Base-by-base conservation (phyloP, 2,329 filamentous ascomycete species). In the Pseudogymnoascus sp. region DNA sequence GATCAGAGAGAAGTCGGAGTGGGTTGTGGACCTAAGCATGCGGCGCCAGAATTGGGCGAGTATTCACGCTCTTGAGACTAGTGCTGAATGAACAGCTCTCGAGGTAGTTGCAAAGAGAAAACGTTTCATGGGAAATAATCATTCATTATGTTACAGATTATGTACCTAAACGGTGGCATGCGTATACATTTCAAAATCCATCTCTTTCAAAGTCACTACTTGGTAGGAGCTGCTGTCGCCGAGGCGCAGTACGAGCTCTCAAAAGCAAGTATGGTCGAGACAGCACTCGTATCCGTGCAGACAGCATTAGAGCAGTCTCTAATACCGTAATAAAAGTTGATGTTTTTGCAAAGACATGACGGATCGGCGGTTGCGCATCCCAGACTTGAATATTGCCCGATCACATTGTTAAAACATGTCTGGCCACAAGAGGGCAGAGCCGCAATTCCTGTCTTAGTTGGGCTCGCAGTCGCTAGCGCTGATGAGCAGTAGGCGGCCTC, bases 291-390 rank as follows among this genome's bases (percentile, higher is more conserved):
- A 42, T 42, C 62, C 5, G 37, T 61, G 68, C 76, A 77, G 23
- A 76, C 72, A 69, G 77, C 68, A 62, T 67, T 71, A 57, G 74
- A 69, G 70, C 76, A 78, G 69, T 78, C 76, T 61, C 76, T 73
- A 42, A 78, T 67, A 42, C 76, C 75, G 63, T 74, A 75, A 65
- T 73, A 72, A 66, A 76, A 78, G 71, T 74, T 69, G 42, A 66
- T 66, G 62, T 76, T 68, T 21, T 63, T 68, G 72, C 76, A 78
- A 68, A 75, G 73, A 74, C 76, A 78, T 63, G 39, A 62, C 29
- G 69, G 59, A 67, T 77, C 74, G n/a, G 70, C 70, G 7, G 62
- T n/a, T 12, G 62, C 60, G 68, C 76, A 78, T 63, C 71, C 71
- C 62, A 77, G 75, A 16, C 67, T 64, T 60, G 67, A 66, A 63